A percentile compares a stretch with the other conserved stretches of the same genome.
These are phyloP conservation scores for Tilletia walkeri DNA, from an alignment of 1,284 basidiomycete species.

Conservation along the genomic window DNA sequence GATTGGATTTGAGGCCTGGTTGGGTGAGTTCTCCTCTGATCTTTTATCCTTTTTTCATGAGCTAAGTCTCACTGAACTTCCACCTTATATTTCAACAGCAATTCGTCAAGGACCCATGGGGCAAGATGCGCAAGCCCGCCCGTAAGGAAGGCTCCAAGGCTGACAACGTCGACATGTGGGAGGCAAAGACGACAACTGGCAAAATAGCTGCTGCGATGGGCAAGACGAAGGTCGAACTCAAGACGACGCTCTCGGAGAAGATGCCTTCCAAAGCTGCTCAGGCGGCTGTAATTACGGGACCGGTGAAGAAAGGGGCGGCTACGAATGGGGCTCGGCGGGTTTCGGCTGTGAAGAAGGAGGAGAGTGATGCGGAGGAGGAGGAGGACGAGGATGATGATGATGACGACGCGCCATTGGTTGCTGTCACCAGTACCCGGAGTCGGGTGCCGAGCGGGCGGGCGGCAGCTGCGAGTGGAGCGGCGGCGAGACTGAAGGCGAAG, in stretches of 20 bases:
- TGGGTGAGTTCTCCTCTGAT: constrained; percentile 27
- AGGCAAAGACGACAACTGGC: constrained; percentile 30
- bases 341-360: constrained; percentile 26
- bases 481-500: neutral
- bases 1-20: constrained; percentile 17
- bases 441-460: neutral
- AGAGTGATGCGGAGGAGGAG: constrained; percentile 19
- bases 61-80: too few relatives aligned
- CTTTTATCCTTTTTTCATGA: neutral
- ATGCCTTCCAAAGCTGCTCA: constrained; percentile 20
- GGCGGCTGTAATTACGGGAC: constrained; percentile 11
- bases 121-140: constrained; percentile 41
- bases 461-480: neutral
- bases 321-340: constrained; percentile 27
- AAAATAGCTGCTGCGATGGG: constrained; percentile 28
- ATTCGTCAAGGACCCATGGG: constrained; percentile 48
- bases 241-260: constrained; percentile 18
- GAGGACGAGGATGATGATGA: constrained; percentile 27
- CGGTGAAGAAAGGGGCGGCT: constrained; percentile 17
- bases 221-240: constrained; percentile 4
- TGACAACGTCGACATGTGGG: constrained; percentile 17
- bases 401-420: constrained; percentile 22
- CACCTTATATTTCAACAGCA: neutral
- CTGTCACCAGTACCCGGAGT: neutral
- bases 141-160: constrained; percentile 25